phyloP scores from a whole-genome alignment of 2,329 filamentous ascomycete species.

The Drechslerella dactyloides region DNA sequence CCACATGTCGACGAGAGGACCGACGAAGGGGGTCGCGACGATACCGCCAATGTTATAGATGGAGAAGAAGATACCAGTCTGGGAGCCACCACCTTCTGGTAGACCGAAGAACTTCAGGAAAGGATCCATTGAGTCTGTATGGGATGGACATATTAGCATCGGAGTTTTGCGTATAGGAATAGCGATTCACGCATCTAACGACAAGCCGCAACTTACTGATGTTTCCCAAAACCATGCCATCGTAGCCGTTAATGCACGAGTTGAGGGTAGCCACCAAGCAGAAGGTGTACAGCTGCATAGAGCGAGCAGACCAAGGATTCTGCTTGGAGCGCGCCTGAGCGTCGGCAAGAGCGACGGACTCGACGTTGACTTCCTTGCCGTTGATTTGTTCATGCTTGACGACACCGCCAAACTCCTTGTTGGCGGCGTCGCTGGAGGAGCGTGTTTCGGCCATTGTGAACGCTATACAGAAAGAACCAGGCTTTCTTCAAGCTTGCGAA shows the following conservation, averaged over 20 bases:
- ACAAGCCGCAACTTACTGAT: conserved; percentile 57
- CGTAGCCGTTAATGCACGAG: conserved; percentile 65
- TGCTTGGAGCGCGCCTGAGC: conserved; percentile 48
- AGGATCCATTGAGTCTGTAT: conserved; percentile 60
- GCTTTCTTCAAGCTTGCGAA: conserved; percentile 44
- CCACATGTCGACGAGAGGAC: conserved; percentile 61
- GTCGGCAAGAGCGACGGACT: conserved; percentile 48
- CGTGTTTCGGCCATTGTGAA: conserved; percentile 46
- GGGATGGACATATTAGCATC: conserved; percentile 8
- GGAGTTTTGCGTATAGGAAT: too few relatives aligned
- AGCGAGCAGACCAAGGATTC: conserved; percentile 59
- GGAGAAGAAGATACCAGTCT: conserved; percentile 63
- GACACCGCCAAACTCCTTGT: conserved; percentile 48
- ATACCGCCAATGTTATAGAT: conserved; percentile 65
- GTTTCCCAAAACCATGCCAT: conserved; percentile 60
- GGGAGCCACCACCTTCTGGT: conserved; percentile 60
- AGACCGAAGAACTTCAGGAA: conserved; percentile 59
- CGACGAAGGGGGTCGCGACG: conserved; percentile 61
- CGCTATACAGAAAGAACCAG: conserved; percentile 37
- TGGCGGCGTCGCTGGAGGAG: conserved; percentile 39
- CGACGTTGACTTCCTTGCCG: conserved; percentile 38
- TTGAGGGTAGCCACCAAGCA: conserved; percentile 63
- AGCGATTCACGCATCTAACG: background rate
- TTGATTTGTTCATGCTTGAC: conserved; percentile 48
- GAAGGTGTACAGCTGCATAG: conserved; percentile 61